Conservation (phyloP, 2,329 filamentous ascomycete species). For the Penicillium brevicompactum region DNA sequence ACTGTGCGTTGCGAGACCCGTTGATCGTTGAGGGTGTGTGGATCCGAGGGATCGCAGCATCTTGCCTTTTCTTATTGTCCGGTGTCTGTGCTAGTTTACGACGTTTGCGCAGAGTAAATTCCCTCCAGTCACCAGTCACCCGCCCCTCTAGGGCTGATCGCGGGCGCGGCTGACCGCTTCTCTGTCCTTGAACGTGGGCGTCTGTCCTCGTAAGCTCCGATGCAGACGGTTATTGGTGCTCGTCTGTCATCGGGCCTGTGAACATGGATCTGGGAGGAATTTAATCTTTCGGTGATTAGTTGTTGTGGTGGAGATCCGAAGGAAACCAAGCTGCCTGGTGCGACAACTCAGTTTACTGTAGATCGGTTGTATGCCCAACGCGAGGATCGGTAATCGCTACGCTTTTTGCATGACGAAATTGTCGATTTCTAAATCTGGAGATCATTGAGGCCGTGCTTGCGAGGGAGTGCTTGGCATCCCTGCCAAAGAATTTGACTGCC, state of each 20-base stretch:
- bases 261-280: neutral
- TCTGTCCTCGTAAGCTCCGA: conserved; percentile 7
- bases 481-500: conserved; percentile 2
- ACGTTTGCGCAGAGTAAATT: neutral
- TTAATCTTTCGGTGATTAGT: neutral
- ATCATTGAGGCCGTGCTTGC: neutral
- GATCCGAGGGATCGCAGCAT: neutral
- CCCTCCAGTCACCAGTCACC: conserved; percentile 5
- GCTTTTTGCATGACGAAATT: conserved; percentile 2
- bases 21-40: neutral
- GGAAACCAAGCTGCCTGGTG: conserved; percentile 1
- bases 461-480: conserved; percentile 2
- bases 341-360: conserved; percentile 3
- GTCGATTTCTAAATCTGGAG: neutral
- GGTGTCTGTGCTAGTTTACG: neutral
- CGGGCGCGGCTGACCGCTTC: conserved; percentile 12
- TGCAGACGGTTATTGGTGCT: neutral
- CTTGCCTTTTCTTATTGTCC: neutral
- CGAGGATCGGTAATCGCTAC: neutral
- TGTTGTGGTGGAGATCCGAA: neutral
- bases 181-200: conserved; percentile 2
- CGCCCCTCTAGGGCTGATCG: conserved; percentile 6
- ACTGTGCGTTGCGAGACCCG: neutral
- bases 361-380: conserved; percentile 11
- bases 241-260: neutral